Evolutionary conservation across 2,329 filamentous ascomycete species (phyloP).

Genomic region (Alternaria triticimaculans): DNA sequence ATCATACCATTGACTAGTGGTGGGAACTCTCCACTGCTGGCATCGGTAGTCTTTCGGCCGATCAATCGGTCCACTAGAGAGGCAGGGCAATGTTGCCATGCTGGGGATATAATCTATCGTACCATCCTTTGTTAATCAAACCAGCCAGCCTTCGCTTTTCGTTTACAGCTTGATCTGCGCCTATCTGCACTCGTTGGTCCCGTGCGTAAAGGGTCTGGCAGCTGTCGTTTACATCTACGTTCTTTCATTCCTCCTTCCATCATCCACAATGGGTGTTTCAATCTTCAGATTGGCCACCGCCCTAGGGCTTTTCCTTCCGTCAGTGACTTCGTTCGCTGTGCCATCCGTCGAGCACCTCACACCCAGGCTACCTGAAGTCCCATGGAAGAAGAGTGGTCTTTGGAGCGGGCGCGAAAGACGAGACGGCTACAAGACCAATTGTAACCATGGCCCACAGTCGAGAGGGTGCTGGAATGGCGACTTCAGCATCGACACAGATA

Average conservation of each 20-base stretch:
- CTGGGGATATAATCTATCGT: constrained; percentile 25
- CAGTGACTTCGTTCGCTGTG: constrained; percentile 24
- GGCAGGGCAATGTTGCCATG: constrained; percentile 15
- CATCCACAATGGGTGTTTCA: constrained; percentile 16
- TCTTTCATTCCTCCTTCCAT: constrained; percentile 11
- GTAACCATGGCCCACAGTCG: constrained; percentile 30
- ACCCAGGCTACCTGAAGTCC: constrained; percentile 21
- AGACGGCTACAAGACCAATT: constrained; percentile 21
- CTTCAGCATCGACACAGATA: constrained; percentile 53
- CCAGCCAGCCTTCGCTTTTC: constrained; percentile 16
- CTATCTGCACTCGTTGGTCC: constrained; percentile 5
- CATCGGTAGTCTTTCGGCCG: constrained; percentile 11
- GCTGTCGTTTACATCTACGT: constrained; percentile 8
- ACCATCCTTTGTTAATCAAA: constrained; percentile 17
- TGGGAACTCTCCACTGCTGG: constrained; percentile 29
- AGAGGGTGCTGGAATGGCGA: constrained; percentile 35
- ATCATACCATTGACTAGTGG: constrained; percentile 21
- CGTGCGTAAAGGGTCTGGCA: neutral
- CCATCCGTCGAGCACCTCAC: constrained; percentile 13
- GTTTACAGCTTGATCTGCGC: constrained; percentile 6
- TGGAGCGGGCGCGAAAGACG: constrained; percentile 11
- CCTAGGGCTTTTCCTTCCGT: constrained; percentile 22
- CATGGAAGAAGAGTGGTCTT: constrained; percentile 32
- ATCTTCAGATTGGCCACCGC: constrained; percentile 9
- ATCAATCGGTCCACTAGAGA: constrained; percentile 18